Evolutionary conservation across 805 yeast species (phyloP), one percentile per base, ranked within the genome.

Genomic region (Monosporozyma aerobia): DNA sequence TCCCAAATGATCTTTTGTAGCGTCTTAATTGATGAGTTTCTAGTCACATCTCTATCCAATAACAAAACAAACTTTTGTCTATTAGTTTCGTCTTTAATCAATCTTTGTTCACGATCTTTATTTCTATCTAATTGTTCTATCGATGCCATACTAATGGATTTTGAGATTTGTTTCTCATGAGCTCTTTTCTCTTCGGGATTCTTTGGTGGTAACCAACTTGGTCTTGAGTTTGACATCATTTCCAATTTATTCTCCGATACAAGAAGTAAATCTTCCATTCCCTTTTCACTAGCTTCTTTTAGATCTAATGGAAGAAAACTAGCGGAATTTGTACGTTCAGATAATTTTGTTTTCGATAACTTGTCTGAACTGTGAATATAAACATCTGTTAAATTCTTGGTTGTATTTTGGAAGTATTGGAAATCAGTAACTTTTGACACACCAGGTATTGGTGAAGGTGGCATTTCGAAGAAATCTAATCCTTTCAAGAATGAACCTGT

Each of bases 151-250:
- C 68, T 62, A n/a, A 68, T 57, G 10, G 63, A 63, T 53, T 70
- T 72, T 47, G 74, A 69, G 52, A 83, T 75, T 60, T 83, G 82
- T 48, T 69, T 72, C 58, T 81, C 82, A 60, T 84, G 90, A 53
- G 73, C 73, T 35, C 69, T 63, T 44, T 75, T 75, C 60, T 84
- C 90, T 11, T 61, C 63, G 3, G 69, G 61, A 41, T 73, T 70
- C 63, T 84, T 84, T 5, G 89, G 89, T 5, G 90, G 90, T 46
- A 83, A 64, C 78, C 87, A 81, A 49, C 81, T 76, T 3, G 90
- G 90, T 58, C 90, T 73, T 1, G 88, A 77, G 45, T 79, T 80
- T 50, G 83, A 76, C 39, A 83, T 66, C 10, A 69, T 65, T 25
- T 73, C 74, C 39, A 81, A 63, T 58, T 84, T 84, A 59, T 83